Conservation (phyloP, 495 filamentous ascomycete species). For the Hypoxylon fuscum region DNA sequence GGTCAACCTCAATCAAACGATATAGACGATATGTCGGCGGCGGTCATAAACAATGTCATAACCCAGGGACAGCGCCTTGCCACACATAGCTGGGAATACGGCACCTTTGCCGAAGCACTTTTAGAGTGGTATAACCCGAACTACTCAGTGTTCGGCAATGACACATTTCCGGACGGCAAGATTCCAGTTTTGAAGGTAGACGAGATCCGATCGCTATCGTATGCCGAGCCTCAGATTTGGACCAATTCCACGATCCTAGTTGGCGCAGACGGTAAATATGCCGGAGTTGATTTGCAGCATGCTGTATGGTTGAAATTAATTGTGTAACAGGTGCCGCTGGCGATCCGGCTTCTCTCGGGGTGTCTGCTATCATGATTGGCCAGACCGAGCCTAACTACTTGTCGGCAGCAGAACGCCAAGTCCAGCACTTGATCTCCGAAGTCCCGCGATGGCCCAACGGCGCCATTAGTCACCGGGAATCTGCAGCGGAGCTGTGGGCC, state of each 20-base stretch:
- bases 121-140: constrained; percentile 56
- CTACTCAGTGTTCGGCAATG: constrained; percentile 54
- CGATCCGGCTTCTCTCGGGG: constrained; percentile 59
- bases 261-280: constrained; percentile 38
- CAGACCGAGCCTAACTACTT: constrained; percentile 47
- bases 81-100: constrained; percentile 59
- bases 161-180: constrained; percentile 52
- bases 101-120: constrained; percentile 58
- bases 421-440: constrained; percentile 50
- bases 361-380: constrained; percentile 56
- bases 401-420: constrained; percentile 50
- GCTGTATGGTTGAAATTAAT: not conserved
- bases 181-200: constrained; percentile 46
- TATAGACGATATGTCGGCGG: constrained; percentile 15
- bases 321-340: constrained; percentile 42
- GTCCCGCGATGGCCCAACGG: constrained; percentile 59
- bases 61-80: constrained; percentile 34
- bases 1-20: too few relatives aligned
- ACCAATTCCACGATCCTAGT: constrained; percentile 44
- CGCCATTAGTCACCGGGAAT: constrained; percentile 59
- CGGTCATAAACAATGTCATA: constrained; percentile 35
- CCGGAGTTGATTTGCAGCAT: not conserved
- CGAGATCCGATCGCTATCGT: constrained; percentile 44
- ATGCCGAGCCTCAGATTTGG: constrained; percentile 47
- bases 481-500: constrained; percentile 59